phyloP scores from a whole-genome alignment of 129 eudicot genomes.

The Lactuca sativa region DNA sequence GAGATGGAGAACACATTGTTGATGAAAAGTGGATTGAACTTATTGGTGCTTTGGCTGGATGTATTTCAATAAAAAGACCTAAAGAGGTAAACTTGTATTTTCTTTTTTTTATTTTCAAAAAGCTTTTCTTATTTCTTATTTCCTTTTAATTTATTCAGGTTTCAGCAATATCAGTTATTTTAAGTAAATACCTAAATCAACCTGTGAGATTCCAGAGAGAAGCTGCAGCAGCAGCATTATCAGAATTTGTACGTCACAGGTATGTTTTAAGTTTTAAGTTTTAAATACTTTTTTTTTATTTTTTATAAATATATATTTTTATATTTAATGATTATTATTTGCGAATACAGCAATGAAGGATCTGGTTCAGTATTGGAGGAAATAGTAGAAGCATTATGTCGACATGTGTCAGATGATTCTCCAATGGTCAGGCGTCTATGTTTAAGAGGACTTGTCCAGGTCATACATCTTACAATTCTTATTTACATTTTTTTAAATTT shows the following conservation, averaged over 20 bases:
- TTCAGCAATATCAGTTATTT: slow-evolving; percentile 54
- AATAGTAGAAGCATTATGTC: slow-evolving; percentile 91
- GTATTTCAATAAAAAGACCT: slow-evolving; percentile 86
- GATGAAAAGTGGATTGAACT: slow-evolving; percentile 87
- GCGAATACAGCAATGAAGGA: slow-evolving; percentile 67
- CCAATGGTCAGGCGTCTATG: slow-evolving; percentile 95
- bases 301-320: neutral
- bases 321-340: neutral
- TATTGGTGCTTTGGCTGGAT: slow-evolving; percentile 80
- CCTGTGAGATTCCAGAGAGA: slow-evolving; percentile 70
- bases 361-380: slow-evolving; percentile 72
- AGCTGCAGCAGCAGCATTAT: slow-evolving; percentile 98
- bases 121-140: neutral
- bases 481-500: neutral
- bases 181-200: slow-evolving; percentile 65
- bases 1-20: slow-evolving; percentile 82
- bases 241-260: slow-evolving; percentile 89
- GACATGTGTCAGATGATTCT: slow-evolving; percentile 95
- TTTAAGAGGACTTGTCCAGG: slow-evolving; percentile 94
- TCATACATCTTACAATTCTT: slow-evolving; percentile 19
- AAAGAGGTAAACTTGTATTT: slow-evolving; percentile 60
- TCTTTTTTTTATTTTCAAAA: neutral
- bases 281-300: slow-evolving; percentile 9
- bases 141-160: slow-evolving; percentile 41
- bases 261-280: slow-evolving; percentile 27